These are phyloP conservation scores for Ichthyophthirius multifiliis DNA, from an alignment of 169 alveolate genomes.

Conservation along the genomic window DNA sequence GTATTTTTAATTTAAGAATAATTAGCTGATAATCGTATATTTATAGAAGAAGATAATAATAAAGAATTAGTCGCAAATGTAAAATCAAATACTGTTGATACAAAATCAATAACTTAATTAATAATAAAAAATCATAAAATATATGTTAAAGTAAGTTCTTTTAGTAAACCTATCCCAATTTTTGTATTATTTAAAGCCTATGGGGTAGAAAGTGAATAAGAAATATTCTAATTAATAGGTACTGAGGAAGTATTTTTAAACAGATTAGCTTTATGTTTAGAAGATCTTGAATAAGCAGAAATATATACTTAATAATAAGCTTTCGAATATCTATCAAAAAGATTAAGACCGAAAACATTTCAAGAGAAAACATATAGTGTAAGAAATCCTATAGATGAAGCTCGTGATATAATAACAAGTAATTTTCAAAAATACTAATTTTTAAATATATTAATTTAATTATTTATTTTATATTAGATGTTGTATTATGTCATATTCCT, in stretches of 20 bases:
- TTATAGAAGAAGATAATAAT: slow-evolving; percentile 96
- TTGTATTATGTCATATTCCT: slow-evolving; percentile 92
- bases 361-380: background rate
- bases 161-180: slow-evolving; percentile 95
- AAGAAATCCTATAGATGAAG: slow-evolving; percentile 90
- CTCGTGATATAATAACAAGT: slow-evolving; percentile 90
- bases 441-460: background rate
- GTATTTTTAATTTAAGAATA: slow-evolving; percentile 97
- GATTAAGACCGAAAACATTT: slow-evolving; percentile 77
- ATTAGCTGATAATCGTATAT: slow-evolving; percentile 95
- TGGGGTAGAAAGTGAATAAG: slow-evolving; percentile 98
- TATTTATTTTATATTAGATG: slow-evolving; percentile 48
- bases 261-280: slow-evolving; percentile 67
- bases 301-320: slow-evolving; percentile 90
- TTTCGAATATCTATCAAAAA: slow-evolving; percentile 80
- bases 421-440: background rate
- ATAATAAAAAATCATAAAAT: slow-evolving; percentile 91
- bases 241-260: slow-evolving; percentile 76
- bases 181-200: slow-evolving; percentile 97
- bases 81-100: slow-evolving; percentile 97
- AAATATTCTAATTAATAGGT: slow-evolving; percentile 95
- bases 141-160: slow-evolving; percentile 94
- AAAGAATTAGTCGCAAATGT: slow-evolving; percentile 94
- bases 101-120: slow-evolving; percentile 96
- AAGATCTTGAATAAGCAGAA: slow-evolving; percentile 80